Percentiles rank a stretch among this genome's conserved stretches.
These are phyloP conservation scores for Fusarium sp. DNA, from an alignment of 2,329 filamentous ascomycete genomes.

Conservation along the genomic window DNA sequence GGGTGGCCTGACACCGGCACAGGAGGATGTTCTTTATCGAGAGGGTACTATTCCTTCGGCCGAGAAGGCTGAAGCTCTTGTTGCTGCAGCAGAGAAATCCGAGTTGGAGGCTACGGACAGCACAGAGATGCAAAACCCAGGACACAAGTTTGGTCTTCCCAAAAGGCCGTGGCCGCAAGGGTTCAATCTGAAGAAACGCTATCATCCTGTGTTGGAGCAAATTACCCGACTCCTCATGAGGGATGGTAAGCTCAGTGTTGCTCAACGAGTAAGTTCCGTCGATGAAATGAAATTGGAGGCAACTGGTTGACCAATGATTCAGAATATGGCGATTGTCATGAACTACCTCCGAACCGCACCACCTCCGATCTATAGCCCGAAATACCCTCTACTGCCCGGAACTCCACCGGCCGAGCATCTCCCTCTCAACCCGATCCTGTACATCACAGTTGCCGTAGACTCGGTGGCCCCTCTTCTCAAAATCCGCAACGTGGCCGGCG, in stretches of 20 bases:
- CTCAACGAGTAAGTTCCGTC: slow-evolving; percentile 76
- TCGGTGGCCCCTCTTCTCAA: slow-evolving; percentile 89
- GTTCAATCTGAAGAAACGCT: slow-evolving; percentile 78
- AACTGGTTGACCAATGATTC: slow-evolving; percentile 23
- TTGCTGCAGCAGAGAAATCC: slow-evolving; percentile 36
- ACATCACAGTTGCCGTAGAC: slow-evolving; percentile 90
- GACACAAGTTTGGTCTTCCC: slow-evolving; percentile 83
- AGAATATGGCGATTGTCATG: slow-evolving; percentile 89
- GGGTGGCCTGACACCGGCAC: slow-evolving; percentile 52
- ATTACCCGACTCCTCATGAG: slow-evolving; percentile 91
- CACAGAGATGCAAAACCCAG: slow-evolving; percentile 51
- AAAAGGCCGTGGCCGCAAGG: slow-evolving; percentile 69
- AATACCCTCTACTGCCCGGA: slow-evolving; percentile 77
- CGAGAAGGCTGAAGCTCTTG: slow-evolving; percentile 45
- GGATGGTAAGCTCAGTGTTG: slow-evolving; percentile 87
- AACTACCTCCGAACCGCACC: slow-evolving; percentile 85
- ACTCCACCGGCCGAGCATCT: slow-evolving; percentile 80
- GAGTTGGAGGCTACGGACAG: slow-evolving; percentile 27
- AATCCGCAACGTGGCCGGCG: slow-evolving; percentile 77
- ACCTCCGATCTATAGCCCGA: slow-evolving; percentile 77
- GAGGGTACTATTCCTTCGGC: slow-evolving; percentile 53
- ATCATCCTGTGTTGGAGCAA: slow-evolving; percentile 86
- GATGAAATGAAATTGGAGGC: background rate
- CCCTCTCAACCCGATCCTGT: slow-evolving; percentile 87
- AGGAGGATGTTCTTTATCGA: slow-evolving; percentile 55